Evolutionary conservation across 345 rosid species (phyloP), one percentile per base, ranked within the genome.

Genomic region (Gossypium australe): DNA sequence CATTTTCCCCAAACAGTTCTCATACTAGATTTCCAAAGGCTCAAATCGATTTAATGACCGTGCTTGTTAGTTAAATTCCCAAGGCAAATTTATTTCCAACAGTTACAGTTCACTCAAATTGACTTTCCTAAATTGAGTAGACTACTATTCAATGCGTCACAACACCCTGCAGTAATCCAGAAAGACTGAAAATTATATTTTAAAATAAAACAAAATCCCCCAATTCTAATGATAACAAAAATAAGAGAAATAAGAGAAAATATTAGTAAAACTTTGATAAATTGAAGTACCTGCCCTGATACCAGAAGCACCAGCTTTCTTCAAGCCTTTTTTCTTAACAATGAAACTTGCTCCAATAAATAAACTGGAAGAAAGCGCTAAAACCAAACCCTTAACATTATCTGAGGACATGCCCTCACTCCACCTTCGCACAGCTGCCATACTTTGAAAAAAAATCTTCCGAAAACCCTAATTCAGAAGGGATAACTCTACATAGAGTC

Each of bases 341-440:
- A 93, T 93, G 87, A 93, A 93, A 72, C 97, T 91, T 24, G 92
- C 92, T 24, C 98, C 98, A 73, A 91, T 93, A 81, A 93, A 93
- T 27, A 87, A 71, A 78, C 98, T 93, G 9, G 98, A 93, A 52
- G 97, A 89, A 65, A 93, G 69, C 2, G 97, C 98, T 83, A 93
- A 76, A 56, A 91, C 86, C 85, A 93, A 80, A n/a, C 98, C 98
- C 86, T 93, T 91, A 52, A 88, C 80, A 79, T 91, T 93, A 84
- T 91, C 98, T 20, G 89, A 78, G 14, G 98, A 88, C 91, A 93
- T 91, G 25, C 94, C 97, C 74, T 86, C 93, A 17, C 78, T 74
- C 90, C 87, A 82, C 16, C 86, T 73, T 72, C 79, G 57, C 45
- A 80, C 60, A 62, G 66, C 77, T 72, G 27, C 13, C 78, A 75